phyloP scores from a whole-genome alignment of 352 stramenopile species.

The Phytophthora vignae region DNA sequence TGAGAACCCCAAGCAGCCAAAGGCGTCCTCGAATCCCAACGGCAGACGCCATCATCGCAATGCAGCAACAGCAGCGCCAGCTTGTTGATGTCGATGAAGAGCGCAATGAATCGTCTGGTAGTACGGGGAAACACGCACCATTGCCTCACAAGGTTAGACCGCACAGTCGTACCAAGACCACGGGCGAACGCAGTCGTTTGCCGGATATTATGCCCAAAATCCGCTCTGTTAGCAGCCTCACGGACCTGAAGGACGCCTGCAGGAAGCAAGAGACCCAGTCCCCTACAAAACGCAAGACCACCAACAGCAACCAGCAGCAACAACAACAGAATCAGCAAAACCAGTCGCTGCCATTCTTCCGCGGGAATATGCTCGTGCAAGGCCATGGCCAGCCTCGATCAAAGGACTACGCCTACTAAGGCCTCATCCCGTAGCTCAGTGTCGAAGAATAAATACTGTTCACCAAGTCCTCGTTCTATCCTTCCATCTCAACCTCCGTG shows the following conservation, averaged over 20 bases:
- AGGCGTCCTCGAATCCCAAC: slow-evolving; percentile 46
- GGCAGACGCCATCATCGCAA: slow-evolving; percentile 48
- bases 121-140: slow-evolving; percentile 5
- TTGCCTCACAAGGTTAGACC: slow-evolving; percentile 12
- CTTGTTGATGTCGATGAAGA: slow-evolving; percentile 35
- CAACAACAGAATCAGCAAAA: slow-evolving; percentile 41
- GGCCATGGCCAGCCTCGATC: slow-evolving; percentile 56
- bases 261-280: slow-evolving; percentile 25
- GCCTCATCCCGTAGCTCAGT: slow-evolving; percentile 13
- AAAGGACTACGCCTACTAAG: slow-evolving; percentile 50
- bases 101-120: slow-evolving; percentile 22
- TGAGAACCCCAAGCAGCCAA: slow-evolving; percentile 39
- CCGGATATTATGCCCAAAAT: slow-evolving; percentile 28
- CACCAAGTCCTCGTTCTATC: slow-evolving; percentile 21
- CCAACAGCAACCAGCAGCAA: slow-evolving; percentile 38
- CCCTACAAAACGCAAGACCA: slow-evolving; percentile 13
- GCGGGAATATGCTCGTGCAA: slow-evolving; percentile 69
- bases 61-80: slow-evolving; percentile 42
- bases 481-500: slow-evolving; percentile 46
- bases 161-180: slow-evolving; percentile 19
- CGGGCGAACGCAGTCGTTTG: slow-evolving; percentile 16
- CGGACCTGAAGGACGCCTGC: slow-evolving; percentile 38
- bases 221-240: slow-evolving; percentile 23
- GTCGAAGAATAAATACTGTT: slow-evolving; percentile 38
- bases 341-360: slow-evolving; percentile 71